Evolutionary conservation across 768 basidiomycete genomes (phyloP), one percentile per base, ranked within the genome.

Genomic region (Pleurotus giganteus): DNA sequence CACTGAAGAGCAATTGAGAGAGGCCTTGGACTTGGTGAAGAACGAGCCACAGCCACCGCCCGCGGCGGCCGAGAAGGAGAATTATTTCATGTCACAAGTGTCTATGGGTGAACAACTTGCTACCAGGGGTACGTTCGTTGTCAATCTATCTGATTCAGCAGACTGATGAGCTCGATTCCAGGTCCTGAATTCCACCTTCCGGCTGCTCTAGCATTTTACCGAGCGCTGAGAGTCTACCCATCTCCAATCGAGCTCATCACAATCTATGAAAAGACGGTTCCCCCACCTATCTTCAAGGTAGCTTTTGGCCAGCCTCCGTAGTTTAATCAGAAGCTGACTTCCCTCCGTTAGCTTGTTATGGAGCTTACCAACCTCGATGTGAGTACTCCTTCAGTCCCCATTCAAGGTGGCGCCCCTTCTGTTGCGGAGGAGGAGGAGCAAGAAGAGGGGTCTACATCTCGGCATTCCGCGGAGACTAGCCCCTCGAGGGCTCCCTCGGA

Each of bases 201-300:
- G 9, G 87, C 95, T 17, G 95, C 97, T 37, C 70, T 91, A 66
- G 83, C 86, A 37, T 98, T 98, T 82, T 99, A 86, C 81, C 83
- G 93, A 47, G 95, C 94, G 1, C 84, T 98, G 56, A 80, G 89
- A 53, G 94, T 97, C 31, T 99, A 99, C 74, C 97, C 97, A 47
- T 85, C 90, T 27, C 93, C 95, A 0, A 84, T 93, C 28, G 97
- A 98, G 70, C 83, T 98, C 61, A 88, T 99, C 63, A 84, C 89
- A 69, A 95, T 98, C 58, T 96, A 97, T 65, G 86, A 98, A 73
- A 89, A 89, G 72, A 94, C 93, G 29, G 84, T 96, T 27, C 89
- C 92, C 2, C 80, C 82, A 24, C 78, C 85, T 32, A 76, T 94
- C 46, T 92, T 93, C 74, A 89, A 91, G 74, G 88, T 87, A 53